Percentiles rank a stretch among this genome's conserved stretches.
Conservation (phyloP, 1,284 basidiomycete species). For the Takashimella koratensis region DNA sequence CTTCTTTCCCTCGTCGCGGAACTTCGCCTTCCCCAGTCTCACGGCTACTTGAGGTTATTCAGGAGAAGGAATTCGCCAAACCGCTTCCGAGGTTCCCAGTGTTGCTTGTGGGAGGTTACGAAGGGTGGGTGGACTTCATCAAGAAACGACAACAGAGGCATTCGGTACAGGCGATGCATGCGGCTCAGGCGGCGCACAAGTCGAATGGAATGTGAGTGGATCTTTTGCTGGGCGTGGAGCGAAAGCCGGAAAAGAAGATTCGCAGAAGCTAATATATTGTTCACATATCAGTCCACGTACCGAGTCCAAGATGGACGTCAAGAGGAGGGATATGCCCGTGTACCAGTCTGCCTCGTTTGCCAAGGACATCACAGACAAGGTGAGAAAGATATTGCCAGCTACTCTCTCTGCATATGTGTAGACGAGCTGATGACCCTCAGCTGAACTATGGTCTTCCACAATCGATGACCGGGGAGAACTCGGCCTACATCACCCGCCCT, state of each 20-base stretch:
- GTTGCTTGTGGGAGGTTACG: slow-evolving; percentile 78
- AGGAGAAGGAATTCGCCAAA: slow-evolving; percentile 68
- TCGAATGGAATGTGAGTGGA: slow-evolving; percentile 11
- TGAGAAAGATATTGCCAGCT: too few species aligned
- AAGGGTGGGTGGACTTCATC: slow-evolving; percentile 72
- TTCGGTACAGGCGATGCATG: background rate
- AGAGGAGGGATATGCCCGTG: slow-evolving; percentile 34
- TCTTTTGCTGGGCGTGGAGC: background rate
- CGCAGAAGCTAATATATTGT: too few species aligned
- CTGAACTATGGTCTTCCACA: slow-evolving; percentile 34
- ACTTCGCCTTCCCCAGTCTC: slow-evolving; percentile 56
- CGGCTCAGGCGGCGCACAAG: slow-evolving; percentile 11
- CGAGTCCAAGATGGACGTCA: background rate
- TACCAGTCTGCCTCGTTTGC: slow-evolving; percentile 40
- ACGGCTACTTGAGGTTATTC: slow-evolving; percentile 64
- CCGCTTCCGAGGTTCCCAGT: slow-evolving; percentile 73
- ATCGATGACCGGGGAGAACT: slow-evolving; percentile 39
- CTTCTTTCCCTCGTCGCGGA: slow-evolving; percentile 53
- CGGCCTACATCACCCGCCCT: background rate
- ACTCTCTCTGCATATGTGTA: too few species aligned
- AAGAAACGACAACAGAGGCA: slow-evolving; percentile 11
- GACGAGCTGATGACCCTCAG: slow-evolving; percentile 12
- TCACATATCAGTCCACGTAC: too few species aligned
- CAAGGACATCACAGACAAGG: slow-evolving; percentile 42
- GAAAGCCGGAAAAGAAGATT: too few species aligned